A percentile compares a stretch with the other conserved stretches of the same genome.
Evolutionary conservation across 2,329 filamentous ascomycete species (phyloP).

Genomic region (Paracoccidioides brasiliensis): DNA sequence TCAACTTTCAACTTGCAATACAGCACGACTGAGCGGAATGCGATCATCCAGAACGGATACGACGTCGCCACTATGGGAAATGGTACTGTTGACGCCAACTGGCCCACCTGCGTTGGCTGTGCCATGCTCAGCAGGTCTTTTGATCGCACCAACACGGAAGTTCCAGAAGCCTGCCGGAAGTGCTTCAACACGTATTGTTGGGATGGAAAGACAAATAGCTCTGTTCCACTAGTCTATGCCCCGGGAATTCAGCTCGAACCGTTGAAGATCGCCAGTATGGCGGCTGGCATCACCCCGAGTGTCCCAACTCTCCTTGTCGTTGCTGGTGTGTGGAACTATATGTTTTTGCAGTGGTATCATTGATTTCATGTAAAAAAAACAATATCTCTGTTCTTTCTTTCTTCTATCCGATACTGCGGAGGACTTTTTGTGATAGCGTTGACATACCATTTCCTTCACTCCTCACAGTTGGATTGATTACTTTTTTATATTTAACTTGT

Average conservation of each 20-base stretch:
- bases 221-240: slow-evolving; percentile 27
- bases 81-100: slow-evolving; percentile 56
- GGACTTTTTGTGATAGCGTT: too few relatives aligned
- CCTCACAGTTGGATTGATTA: neutral
- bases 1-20: slow-evolving; percentile 62
- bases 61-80: slow-evolving; percentile 75
- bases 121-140: slow-evolving; percentile 70
- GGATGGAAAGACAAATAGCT: slow-evolving; percentile 56
- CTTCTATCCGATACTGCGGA: too few relatives aligned
- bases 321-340: neutral
- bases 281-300: slow-evolving; percentile 5
- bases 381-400: too few relatives aligned
- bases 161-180: slow-evolving; percentile 57
- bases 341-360: neutral
- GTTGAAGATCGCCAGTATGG: neutral
- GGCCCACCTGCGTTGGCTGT: slow-evolving; percentile 77
- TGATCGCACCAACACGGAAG: slow-evolving; percentile 51
- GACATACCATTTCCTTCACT: neutral
- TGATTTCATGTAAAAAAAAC: neutral
- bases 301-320: slow-evolving; percentile 5
- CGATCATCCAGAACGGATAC: slow-evolving; percentile 77
- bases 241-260: slow-evolving; percentile 20
- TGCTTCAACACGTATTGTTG: slow-evolving; percentile 87
- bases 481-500: neutral
- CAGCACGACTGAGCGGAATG: slow-evolving; percentile 53